These are phyloP conservation scores for Torulaspora indica DNA, from an alignment of 805 yeast species.

Conservation along the genomic window DNA sequence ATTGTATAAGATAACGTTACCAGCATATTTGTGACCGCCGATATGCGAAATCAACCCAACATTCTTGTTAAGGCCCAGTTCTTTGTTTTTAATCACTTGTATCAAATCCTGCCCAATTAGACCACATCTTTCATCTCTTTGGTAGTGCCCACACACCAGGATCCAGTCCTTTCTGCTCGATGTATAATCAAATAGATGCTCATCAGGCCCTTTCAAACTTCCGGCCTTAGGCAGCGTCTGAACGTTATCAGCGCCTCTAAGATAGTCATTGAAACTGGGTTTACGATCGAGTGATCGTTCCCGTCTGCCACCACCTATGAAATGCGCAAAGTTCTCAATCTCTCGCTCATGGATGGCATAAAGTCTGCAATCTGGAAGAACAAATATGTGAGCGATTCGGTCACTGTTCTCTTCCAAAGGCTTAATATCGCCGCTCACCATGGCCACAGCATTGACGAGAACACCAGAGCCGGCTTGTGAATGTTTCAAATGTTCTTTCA, in stretches of 20 bases:
- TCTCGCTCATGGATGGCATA: constrained; percentile 16
- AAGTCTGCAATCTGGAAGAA: constrained; percentile 26
- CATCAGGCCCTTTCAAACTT: background rate
- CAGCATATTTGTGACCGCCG: constrained; percentile 86
- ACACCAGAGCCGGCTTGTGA: constrained; percentile 16
- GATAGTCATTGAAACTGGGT: constrained; percentile 14
- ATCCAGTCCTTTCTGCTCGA: constrained; percentile 13
- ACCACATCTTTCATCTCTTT: constrained; percentile 31
- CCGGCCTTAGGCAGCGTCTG: background rate
- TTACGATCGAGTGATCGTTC: constrained; percentile 1
- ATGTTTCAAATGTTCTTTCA: constrained; percentile 17
- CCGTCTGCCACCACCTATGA: constrained; percentile 17
- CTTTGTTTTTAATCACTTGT: constrained; percentile 10
- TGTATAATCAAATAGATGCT: constrained; percentile 10
- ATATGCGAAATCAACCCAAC: constrained; percentile 67
- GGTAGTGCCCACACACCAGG: constrained; percentile 29
- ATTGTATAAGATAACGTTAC: constrained; percentile 61
- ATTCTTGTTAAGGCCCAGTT: constrained; percentile 25
- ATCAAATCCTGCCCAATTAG: constrained; percentile 21
- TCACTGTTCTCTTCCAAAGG: constrained; percentile 5
- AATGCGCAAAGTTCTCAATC: constrained; percentile 18
- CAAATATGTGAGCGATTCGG: constrained; percentile 12
- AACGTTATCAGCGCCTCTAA: constrained; percentile 18
- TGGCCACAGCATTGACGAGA: constrained; percentile 19
- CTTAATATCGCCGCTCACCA: constrained; percentile 11